Percentiles rank a stretch among this genome's conserved stretches.
These are phyloP conservation scores for Ballota nigra DNA, from an alignment of 257 asterid species.

Conservation along the genomic window DNA sequence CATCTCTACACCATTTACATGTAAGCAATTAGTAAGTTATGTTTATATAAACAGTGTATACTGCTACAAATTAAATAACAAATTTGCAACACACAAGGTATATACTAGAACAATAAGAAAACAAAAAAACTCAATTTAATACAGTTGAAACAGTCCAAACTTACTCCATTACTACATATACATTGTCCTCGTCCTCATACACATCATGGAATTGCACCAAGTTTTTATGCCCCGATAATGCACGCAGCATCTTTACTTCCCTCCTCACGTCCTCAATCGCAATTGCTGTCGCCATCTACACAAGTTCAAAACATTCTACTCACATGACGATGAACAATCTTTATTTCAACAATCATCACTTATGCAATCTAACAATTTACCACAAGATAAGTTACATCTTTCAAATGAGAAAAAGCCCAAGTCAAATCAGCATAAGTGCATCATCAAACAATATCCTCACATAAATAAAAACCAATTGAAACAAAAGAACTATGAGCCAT, in stretches of 20 bases:
- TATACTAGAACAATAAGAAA: background rate
- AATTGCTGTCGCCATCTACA: constrained; percentile 55
- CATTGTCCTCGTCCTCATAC: constrained; percentile 57
- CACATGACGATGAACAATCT: constrained; percentile 7
- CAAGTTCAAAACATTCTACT: constrained; percentile 6
- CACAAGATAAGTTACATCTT: background rate
- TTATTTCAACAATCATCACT: background rate
- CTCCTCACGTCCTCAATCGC: constrained; percentile 56
- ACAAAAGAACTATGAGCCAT: constrained; percentile 11
- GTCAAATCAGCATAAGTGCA: background rate
- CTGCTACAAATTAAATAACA: background rate
- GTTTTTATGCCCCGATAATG: constrained; percentile 49
- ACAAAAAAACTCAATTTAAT: background rate
- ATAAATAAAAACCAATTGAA: constrained; percentile 2
- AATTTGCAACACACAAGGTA: background rate
- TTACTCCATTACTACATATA: constrained; percentile 67
- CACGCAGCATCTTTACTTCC: constrained; percentile 57
- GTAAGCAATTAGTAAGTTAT: background rate
- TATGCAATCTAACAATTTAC: background rate
- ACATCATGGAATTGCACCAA: constrained; percentile 54
- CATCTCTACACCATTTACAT: background rate
- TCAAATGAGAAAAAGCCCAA: background rate
- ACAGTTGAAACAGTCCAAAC: constrained; percentile 16
- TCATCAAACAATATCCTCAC: background rate
- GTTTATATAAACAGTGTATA: background rate